These are phyloP conservation scores for Ophidiomyces ophidiicola DNA, from an alignment of 2,329 filamentous ascomycete genomes.

Conservation along the genomic window DNA sequence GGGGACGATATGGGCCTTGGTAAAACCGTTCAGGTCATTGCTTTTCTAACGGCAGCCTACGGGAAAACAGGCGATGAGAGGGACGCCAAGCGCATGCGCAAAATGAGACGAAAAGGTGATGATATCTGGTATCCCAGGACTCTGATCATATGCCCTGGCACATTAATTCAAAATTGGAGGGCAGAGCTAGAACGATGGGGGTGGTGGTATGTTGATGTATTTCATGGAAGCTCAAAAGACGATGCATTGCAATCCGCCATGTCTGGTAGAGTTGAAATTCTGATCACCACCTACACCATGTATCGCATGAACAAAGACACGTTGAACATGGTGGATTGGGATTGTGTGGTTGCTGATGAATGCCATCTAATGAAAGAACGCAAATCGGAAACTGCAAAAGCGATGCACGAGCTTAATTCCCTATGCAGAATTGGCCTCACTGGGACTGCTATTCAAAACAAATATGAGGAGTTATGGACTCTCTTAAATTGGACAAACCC, in stretches of 20 bases:
- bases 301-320: constrained; percentile 64
- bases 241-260: constrained; percentile 59
- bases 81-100: constrained; percentile 76
- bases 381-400: constrained; percentile 62
- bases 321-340: constrained; percentile 81
- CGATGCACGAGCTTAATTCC: constrained; percentile 82
- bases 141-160: constrained; percentile 78
- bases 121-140: constrained; percentile 69
- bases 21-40: constrained; percentile 92
- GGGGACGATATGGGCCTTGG: constrained; percentile 97
- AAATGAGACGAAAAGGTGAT: constrained; percentile 52
- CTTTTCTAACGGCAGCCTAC: constrained; percentile 81
- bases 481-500: constrained; percentile 94
- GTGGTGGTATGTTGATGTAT: constrained; percentile 83
- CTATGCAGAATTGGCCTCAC: constrained; percentile 87
- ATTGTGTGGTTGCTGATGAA: constrained; percentile 88
- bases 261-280: constrained; percentile 68
- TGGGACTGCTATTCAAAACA: constrained; percentile 94
- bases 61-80: constrained; percentile 86
- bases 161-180: constrained; percentile 81
- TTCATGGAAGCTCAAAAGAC: constrained; percentile 61
- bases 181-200: constrained; percentile 81
- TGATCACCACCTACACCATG: constrained; percentile 89
- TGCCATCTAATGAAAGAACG: constrained; percentile 81
- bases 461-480: constrained; percentile 94